A percentile compares a stretch with the other conserved stretches of the same genome.
These are phyloP conservation scores for Coemansia sp. DNA, from an alignment of 192 early-diverging fungal species.

Conservation along the genomic window DNA sequence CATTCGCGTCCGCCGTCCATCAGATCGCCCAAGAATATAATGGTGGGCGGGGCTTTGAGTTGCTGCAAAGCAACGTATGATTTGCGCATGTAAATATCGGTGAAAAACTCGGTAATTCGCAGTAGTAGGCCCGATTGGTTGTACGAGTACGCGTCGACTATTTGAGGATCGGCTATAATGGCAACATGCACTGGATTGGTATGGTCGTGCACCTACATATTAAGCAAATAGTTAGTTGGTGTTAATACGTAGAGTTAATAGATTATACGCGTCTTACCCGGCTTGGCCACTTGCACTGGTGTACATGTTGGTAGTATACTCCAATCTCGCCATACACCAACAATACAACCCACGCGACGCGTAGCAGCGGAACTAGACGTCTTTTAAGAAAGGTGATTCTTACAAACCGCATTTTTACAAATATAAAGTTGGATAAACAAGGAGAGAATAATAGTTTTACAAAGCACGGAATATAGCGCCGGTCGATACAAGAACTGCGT, in stretches of 20 bases:
- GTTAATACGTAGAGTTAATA: background rate
- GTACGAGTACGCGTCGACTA: constrained; percentile 90
- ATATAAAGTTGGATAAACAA: background rate
- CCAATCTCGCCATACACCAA: constrained; percentile 39
- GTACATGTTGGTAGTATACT: constrained; percentile 30
- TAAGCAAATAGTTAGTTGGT: no score
- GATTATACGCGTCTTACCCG: background rate
- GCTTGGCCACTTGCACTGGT: constrained; percentile 35
- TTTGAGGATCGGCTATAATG: constrained; percentile 88
- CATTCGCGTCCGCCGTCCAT: constrained; percentile 76
- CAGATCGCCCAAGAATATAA: constrained; percentile 84
- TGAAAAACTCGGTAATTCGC: constrained; percentile 70
- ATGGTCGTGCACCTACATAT: background rate
- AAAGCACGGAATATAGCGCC: no score
- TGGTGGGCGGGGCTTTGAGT: constrained; percentile 59
- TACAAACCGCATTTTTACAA: background rate
- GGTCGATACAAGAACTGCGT: no score
- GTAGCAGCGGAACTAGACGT: constrained; percentile 17
- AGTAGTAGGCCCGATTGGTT: constrained; percentile 64
- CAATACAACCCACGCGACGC: constrained; percentile 25
- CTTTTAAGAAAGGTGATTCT: background rate
- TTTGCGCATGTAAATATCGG: constrained; percentile 81
- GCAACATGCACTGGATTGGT: constrained; percentile 46
- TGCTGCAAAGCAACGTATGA: constrained; percentile 68
- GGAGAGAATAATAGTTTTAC: no score